These are phyloP conservation scores for Plasmodium gallinaceum DNA, from an alignment of 169 alveolate genomes.

Conservation along the genomic window DNA sequence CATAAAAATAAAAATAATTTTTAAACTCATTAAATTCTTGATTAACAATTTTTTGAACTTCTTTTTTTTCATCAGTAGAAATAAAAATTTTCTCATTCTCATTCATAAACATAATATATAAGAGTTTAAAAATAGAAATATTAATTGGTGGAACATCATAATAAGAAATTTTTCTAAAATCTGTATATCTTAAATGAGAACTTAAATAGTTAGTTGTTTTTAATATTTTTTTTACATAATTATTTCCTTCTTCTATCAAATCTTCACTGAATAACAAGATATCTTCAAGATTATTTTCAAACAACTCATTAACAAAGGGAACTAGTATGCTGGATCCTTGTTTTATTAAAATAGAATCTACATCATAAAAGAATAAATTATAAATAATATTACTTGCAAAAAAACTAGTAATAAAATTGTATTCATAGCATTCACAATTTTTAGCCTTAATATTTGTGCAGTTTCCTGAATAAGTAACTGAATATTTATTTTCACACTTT, in stretches of 20 bases:
- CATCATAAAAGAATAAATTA: slow-evolving; percentile 25
- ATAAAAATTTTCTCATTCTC: slow-evolving; percentile 31
- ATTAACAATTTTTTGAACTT: slow-evolving; percentile 25
- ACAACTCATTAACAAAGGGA: slow-evolving; percentile 63
- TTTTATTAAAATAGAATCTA: slow-evolving; percentile 33
- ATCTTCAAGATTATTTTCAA: slow-evolving; percentile 59
- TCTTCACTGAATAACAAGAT: slow-evolving; percentile 47
- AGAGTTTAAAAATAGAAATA: slow-evolving; percentile 28
- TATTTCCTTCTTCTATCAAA: slow-evolving; percentile 40
- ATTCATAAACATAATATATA: slow-evolving; percentile 56
- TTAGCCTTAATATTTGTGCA: slow-evolving; percentile 54
- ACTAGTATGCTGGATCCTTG: slow-evolving; percentile 47
- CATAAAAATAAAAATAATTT: slow-evolving; percentile 51
- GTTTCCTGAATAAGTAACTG: slow-evolving; percentile 61
- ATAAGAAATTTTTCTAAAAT: slow-evolving; percentile 30
- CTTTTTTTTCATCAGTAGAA: slow-evolving; percentile 48
- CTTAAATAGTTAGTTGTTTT: slow-evolving; percentile 46
- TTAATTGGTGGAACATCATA: slow-evolving; percentile 47
- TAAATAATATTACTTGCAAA: slow-evolving; percentile 15
- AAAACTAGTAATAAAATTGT: slow-evolving; percentile 27
- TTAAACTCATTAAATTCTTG: slow-evolving; percentile 32
- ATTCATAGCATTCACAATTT: slow-evolving; percentile 26
- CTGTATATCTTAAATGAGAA: slow-evolving; percentile 60
- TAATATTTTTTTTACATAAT: slow-evolving; percentile 22
- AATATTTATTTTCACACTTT: slow-evolving; percentile 56